Base-by-base conservation (phyloP, 2,329 filamentous ascomycete species). In the Tothia fuscella region DNA sequence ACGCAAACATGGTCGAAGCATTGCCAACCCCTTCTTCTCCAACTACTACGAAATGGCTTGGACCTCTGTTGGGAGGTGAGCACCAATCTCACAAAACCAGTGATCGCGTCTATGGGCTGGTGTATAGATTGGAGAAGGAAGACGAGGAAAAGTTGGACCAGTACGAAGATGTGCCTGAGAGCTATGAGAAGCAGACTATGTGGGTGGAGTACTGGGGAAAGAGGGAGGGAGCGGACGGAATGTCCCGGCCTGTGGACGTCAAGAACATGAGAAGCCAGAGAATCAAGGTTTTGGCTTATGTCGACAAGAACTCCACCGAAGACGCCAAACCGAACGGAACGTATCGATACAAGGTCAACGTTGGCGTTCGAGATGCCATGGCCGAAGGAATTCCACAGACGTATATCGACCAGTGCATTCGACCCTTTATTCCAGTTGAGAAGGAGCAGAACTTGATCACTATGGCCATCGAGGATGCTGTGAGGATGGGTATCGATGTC, bases 261-360 rank as follows among this genome's bases (percentile, higher is more conserved):
- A 40, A 47, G 1, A 49, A 50, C 19, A 49, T 53, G 38, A 47
- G 48, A 6, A 44, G 48, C 13, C 48, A 26, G 38, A 49, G 46
- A 44, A 51, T 4, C 42, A 53, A 41, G 32, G 19, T 72, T 54
- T 58, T 82, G 42, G 71, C 76, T 3, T 83, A 82, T 44, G 66
- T 81, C 28, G 72, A 82, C 50, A 57, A 59, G 31, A 46, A 63
- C 34, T 48, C 65, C 19, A 54, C 58, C 0, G 61, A 58, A n/a
- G 44, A 34, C 32, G 50, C 63, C 22, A 34, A 30, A 13, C 20
- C 34, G 4, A 20, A 14, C 24, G 35, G 35, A 2, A 78, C 82
- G 60, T 82, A 82, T 51, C 57, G 81, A 6, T 64, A 58, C 33
- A 59, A 78, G 24, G 80, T 83, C 73, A 80, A 81, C 54, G 58